Evolutionary conservation across 345 rosid genomes (phyloP).

Genomic region (Syzygium oleosum): DNA sequence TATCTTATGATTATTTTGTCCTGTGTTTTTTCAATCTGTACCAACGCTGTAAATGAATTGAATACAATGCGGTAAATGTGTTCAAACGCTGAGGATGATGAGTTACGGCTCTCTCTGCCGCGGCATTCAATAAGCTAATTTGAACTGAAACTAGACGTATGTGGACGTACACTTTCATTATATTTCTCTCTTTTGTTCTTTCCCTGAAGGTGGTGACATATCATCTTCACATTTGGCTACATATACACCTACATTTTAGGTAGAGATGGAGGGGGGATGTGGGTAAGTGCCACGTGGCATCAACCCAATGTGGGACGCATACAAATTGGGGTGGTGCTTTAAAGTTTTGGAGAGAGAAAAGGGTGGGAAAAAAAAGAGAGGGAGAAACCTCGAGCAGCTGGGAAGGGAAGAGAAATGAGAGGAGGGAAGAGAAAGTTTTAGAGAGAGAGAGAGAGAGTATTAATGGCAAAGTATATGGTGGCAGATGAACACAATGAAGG

Average conservation of each 20-base stretch:
- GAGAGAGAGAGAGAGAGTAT: conserved; percentile 15
- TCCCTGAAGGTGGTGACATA: conserved; percentile 8
- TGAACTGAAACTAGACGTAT: not conserved
- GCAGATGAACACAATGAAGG: conserved; percentile 82
- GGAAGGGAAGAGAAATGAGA: conserved; percentile 37
- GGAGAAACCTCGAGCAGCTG: conserved; percentile 5
- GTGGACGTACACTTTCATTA: not conserved
- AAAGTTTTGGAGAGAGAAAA: not conserved
- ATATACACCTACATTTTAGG: conserved; percentile 5
- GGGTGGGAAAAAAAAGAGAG: too few relatives aligned
- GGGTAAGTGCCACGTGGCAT: conserved; percentile 19
- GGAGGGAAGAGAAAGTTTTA: too few relatives aligned
- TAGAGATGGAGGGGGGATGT: not conserved
- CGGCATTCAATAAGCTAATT: not conserved
- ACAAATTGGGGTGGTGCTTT: not conserved
- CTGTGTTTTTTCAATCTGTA: not conserved
- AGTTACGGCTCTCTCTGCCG: not conserved
- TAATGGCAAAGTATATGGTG: conserved; percentile 43
- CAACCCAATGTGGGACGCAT: conserved; percentile 1
- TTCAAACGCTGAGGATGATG: not conserved
- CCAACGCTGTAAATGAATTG: not conserved
- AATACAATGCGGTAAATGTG: not conserved
- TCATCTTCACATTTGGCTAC: conserved; percentile 15
- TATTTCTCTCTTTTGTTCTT: too few relatives aligned
- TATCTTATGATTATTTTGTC: not conserved